Percentiles rank a stretch among this genome's conserved stretches.
Conservation (phyloP, 176 grass and related monocot genomes). For the Ananas comosus region DNA sequence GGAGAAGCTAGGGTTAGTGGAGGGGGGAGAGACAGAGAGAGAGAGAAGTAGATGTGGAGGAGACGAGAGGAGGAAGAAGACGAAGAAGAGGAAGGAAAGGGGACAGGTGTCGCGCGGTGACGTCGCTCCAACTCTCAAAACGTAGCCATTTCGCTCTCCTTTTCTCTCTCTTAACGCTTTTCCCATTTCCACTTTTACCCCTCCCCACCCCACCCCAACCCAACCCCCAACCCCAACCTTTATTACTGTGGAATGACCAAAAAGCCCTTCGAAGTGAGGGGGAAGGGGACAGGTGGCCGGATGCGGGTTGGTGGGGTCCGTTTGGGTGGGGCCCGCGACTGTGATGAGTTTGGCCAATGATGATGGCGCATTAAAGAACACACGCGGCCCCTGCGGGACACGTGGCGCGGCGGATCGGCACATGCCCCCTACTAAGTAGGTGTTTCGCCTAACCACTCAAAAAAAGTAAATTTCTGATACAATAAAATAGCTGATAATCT, state of each 20-base stretch:
- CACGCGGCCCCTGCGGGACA: background rate
- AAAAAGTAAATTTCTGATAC: too few species aligned
- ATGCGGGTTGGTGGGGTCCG: background rate
- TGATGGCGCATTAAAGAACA: background rate
- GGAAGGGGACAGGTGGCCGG: background rate
- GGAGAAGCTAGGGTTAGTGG: background rate
- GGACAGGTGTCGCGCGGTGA: conserved; percentile 3
- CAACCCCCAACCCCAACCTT: background rate
- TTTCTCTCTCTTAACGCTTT: background rate
- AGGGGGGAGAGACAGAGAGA: background rate
- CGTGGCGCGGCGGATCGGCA: background rate
- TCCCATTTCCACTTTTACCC: too few species aligned
- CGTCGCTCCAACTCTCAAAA: background rate
- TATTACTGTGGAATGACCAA: too few species aligned
- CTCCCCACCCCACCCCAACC: background rate
- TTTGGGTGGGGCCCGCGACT: background rate
- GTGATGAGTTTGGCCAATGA: background rate
- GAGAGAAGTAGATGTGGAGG: too few species aligned
- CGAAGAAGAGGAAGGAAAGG: background rate
- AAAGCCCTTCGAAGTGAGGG: too few species aligned
- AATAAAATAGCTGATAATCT: too few species aligned
- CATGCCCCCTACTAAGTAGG: background rate
- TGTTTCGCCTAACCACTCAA: too few species aligned
- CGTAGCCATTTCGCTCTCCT: background rate
- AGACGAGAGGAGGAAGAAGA: background rate